Base-by-base conservation (phyloP, 176 grass and related monocot genomes). In the Aegilops tauschii region DNA sequence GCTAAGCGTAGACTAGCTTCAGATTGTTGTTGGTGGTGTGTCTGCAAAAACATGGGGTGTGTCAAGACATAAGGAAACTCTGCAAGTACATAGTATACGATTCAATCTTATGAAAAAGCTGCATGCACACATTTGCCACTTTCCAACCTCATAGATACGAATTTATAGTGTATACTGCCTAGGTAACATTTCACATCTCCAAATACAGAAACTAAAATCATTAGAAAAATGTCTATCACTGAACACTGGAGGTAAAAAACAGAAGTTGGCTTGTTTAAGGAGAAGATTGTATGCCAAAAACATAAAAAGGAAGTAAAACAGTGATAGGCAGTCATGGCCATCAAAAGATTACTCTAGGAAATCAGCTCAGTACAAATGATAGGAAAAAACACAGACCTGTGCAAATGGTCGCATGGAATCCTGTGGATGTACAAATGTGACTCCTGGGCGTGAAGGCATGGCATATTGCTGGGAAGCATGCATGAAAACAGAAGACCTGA, bases 1-100 rank as follows among this genome's bases (percentile, higher is more conserved):
- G 94, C 97, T 68, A 99, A 86, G 89, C 92, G 89, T 92, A 96
- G 94, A 90, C 83, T 93, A 76, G 90, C 80, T 73, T 99, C 97
- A 81, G 89, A 65, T 83, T 90, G 94, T 80, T 90, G 94, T 75
- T 96, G 94, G 16, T 94, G 86, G 71, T 98, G 92, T 82, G 85
- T 79, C 90, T 99, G 83, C 11, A 79, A 31, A 61, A 64, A 73
- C 10, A 50, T 20, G 10, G 14, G 28, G 12, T 8, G 16, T 17
- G 12, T 78, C 5, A 87, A 27, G 5, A 21, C 44, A 67, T 1
- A 69, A 66, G 25, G 32, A 49, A 92, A 68, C 8, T 61, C 61
- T 72, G 44, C 30, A 47, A 42, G 16, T 66, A 27, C 14, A 27
- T 13, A 54, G 16, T 54, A 18, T 23, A 67, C 10, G n/a, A 61